Conservation (phyloP, 257 asterid genomes). For the Lycium barbarum region DNA sequence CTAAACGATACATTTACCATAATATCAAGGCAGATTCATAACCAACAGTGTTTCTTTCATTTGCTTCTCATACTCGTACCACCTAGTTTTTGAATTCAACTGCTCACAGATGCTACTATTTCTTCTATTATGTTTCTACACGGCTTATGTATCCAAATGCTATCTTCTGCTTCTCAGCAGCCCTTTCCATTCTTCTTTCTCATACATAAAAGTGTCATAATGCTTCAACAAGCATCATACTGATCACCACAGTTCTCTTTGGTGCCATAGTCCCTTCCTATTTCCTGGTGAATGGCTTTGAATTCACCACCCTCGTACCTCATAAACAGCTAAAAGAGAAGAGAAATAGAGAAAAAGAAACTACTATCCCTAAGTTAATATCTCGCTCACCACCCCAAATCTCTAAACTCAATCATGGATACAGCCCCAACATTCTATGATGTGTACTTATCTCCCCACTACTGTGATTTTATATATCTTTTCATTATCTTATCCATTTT, state of each 20-base stretch:
- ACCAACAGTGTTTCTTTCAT: neutral
- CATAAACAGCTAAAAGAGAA: neutral
- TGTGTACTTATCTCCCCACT: neutral
- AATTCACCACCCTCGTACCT: constrained; percentile 14
- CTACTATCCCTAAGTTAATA: neutral
- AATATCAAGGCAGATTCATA: constrained; percentile 14
- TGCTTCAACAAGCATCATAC: neutral
- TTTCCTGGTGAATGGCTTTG: constrained; percentile 15
- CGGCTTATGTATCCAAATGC: neutral
- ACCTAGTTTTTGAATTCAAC: neutral
- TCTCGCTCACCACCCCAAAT: constrained; percentile 2
- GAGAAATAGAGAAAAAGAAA: neutral
- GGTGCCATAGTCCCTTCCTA: neutral
- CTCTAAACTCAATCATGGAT: neutral
- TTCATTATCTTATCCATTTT: constrained; percentile 10
- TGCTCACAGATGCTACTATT: neutral
- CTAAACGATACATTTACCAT: neutral
- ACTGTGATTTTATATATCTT: neutral
- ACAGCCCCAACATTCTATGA: neutral
- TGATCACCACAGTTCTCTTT: neutral
- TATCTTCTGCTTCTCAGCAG: constrained; percentile 16
- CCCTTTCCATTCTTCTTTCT: constrained; percentile 18
- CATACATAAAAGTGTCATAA: neutral
- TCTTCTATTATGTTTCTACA: constrained; percentile 14
- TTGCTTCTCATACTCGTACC: neutral